These are phyloP conservation scores for Barbatosphaeria neglecta DNA, from an alignment of 495 filamentous ascomycete genomes.

Conservation along the genomic window DNA sequence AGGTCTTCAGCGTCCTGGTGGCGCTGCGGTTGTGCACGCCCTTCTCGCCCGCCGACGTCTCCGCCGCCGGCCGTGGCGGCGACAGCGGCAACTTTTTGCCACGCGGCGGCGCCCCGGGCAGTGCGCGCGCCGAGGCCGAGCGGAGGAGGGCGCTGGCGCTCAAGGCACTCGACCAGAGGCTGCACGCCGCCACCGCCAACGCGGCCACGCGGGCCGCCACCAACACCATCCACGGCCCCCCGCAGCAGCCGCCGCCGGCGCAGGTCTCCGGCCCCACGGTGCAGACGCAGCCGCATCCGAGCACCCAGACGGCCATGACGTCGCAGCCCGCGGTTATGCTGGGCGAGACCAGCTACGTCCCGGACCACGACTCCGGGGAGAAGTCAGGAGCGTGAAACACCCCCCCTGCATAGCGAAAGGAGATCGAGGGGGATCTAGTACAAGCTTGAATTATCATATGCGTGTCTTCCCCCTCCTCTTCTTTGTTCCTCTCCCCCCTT, in stretches of 20 bases:
- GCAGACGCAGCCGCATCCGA: constrained; percentile 36
- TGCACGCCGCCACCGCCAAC: constrained; percentile 65
- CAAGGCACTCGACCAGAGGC: constrained; percentile 80
- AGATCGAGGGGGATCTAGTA: no score
- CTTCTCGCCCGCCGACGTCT: constrained; percentile 76
- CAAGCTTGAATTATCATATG: no score
- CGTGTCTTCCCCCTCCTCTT: no score
- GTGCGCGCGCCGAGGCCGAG: constrained; percentile 83
- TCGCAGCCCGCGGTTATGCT: constrained; percentile 38
- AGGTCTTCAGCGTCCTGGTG: constrained; percentile 64
- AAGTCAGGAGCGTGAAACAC: constrained; percentile 4
- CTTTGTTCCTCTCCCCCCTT: no score
- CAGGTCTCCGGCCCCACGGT: constrained; percentile 34
- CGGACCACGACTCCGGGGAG: constrained; percentile 44
- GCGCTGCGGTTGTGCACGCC: constrained; percentile 66
- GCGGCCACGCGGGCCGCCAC: constrained; percentile 26
- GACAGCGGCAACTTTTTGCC: constrained; percentile 38
- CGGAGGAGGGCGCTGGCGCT: constrained; percentile 77
- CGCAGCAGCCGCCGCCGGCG: constrained; percentile 21
- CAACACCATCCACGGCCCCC: constrained; percentile 20
- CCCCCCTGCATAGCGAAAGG: no score
- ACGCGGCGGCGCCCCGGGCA: constrained; percentile 50
- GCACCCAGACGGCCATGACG: constrained; percentile 35
- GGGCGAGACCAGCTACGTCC: constrained; percentile 58
- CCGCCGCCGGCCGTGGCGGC: constrained; percentile 52